These are phyloP conservation scores for Crucibulum laeve DNA, from an alignment of 768 basidiomycete species.

Conservation along the genomic window DNA sequence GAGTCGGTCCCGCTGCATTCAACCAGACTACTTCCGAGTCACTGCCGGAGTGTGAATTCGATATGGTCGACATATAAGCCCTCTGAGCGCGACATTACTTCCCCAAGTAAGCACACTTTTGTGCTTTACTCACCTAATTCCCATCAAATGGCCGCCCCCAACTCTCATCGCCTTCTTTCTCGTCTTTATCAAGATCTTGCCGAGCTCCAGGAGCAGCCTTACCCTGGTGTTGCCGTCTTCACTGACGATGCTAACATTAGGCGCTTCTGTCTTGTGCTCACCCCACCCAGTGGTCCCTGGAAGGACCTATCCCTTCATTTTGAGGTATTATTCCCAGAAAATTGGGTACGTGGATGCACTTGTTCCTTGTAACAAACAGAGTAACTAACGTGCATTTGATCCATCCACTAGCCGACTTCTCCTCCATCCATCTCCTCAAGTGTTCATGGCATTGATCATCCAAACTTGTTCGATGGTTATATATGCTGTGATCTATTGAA, in stretches of 20 bases:
- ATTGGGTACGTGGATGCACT: constrained; percentile 27
- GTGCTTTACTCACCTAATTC: too few relatives aligned
- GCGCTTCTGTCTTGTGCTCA: constrained; percentile 39
- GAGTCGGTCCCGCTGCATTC: too few relatives aligned
- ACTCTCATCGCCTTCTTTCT: constrained; percentile 20
- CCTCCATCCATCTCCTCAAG: constrained; percentile 32
- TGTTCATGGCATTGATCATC: constrained; percentile 31
- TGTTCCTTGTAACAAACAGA: constrained; percentile 1
- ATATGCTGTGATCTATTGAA: constrained; percentile 42
- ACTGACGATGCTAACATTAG: constrained; percentile 36
- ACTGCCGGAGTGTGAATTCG: too few relatives aligned
- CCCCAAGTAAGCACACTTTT: not conserved
- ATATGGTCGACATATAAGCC: too few relatives aligned
- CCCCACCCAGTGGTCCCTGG: constrained; percentile 41
- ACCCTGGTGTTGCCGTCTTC: constrained; percentile 39
- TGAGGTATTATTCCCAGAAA: constrained; percentile 30
- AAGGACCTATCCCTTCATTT: constrained; percentile 37
- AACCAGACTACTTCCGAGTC: too few relatives aligned
- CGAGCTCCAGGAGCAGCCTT: constrained; percentile 35
- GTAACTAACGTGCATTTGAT: too few relatives aligned
- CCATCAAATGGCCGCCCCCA: constrained; percentile 1
- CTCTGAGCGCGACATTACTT: too few relatives aligned
- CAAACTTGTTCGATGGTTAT: constrained; percentile 32
- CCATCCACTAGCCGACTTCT: constrained; percentile 23
- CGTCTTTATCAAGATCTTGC: constrained; percentile 35